Conservation (phyloP, 345 rosid species). For the Bruguiera sexangula region DNA sequence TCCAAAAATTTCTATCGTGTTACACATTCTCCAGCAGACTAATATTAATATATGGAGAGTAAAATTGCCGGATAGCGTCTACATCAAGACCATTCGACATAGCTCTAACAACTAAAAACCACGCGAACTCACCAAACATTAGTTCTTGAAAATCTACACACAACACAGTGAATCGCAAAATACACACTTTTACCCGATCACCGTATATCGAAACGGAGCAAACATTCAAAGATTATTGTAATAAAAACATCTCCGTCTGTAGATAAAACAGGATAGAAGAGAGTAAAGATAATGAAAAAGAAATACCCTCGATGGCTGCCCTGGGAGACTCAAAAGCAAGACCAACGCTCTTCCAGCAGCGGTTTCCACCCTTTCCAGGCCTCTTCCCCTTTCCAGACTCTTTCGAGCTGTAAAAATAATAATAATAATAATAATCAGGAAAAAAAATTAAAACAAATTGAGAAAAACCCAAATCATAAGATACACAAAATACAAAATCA, state of each 20-base stretch:
- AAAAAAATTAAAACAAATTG: neutral
- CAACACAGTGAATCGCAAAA: no score
- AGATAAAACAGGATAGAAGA: neutral
- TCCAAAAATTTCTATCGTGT: no score
- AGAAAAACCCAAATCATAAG: neutral
- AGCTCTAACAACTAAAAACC: no score
- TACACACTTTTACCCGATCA: no score
- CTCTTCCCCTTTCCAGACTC: conserved; percentile 75
- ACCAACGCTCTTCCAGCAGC: conserved; percentile 79
- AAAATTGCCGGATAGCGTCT: no score
- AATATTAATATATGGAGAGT: no score
- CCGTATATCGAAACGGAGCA: no score
- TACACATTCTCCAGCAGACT: no score
- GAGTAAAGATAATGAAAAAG: neutral
- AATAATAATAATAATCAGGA: neutral
- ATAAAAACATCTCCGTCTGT: neutral
- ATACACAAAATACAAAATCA: neutral
- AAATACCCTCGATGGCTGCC: conserved; percentile 72
- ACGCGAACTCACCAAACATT: no score
- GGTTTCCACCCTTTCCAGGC: conserved; percentile 83
- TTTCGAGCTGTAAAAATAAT: conserved; percentile 47
- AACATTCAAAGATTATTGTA: neutral
- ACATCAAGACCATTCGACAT: no score
- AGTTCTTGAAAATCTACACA: no score
- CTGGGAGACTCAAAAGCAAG: conserved; percentile 87